Conservation (phyloP, 192 early-diverging fungal species). For the Coemansia sp. region DNA sequence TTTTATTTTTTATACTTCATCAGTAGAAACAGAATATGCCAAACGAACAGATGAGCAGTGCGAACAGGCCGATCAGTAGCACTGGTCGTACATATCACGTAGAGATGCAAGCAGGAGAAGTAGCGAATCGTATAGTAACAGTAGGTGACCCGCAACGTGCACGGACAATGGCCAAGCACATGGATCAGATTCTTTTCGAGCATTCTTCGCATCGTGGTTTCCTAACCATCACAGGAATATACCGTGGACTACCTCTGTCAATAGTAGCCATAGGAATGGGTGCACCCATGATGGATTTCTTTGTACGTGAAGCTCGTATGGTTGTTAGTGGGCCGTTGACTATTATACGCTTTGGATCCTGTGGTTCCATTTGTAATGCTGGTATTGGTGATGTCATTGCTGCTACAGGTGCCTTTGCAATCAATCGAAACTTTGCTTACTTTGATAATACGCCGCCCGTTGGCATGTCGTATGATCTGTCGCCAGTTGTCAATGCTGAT, state of each 20-base stretch:
- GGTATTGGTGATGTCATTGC: slow-evolving; percentile 68
- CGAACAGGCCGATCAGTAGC: slow-evolving; percentile 78
- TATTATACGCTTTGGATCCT: slow-evolving; percentile 84
- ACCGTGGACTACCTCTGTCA: slow-evolving; percentile 68
- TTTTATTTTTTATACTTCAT: neutral
- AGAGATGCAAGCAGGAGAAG: slow-evolving; percentile 71
- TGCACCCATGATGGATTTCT: slow-evolving; percentile 85
- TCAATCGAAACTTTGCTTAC: slow-evolving; percentile 73
- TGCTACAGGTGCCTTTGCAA: slow-evolving; percentile 62
- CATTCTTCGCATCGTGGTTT: slow-evolving; percentile 74
- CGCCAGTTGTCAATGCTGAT: slow-evolving; percentile 63
- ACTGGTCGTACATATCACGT: slow-evolving; percentile 84
- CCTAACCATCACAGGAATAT: slow-evolving; percentile 81
- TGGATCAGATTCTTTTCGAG: slow-evolving; percentile 61
- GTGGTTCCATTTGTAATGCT: slow-evolving; percentile 68
- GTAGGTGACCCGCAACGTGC: slow-evolving; percentile 85
- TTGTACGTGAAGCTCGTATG: slow-evolving; percentile 82
- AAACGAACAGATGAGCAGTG: slow-evolving; percentile 53
- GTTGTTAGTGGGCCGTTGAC: slow-evolving; percentile 72
- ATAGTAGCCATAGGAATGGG: slow-evolving; percentile 90
- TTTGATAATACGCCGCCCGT: slow-evolving; percentile 42
- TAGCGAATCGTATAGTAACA: slow-evolving; percentile 84
- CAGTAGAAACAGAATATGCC: slow-evolving; percentile 18
- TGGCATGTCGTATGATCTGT: slow-evolving; percentile 65
- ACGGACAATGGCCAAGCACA: slow-evolving; percentile 56